Conservation (phyloP, 2,329 filamentous ascomycete genomes). For the Cryphonectria nitschkei region DNA sequence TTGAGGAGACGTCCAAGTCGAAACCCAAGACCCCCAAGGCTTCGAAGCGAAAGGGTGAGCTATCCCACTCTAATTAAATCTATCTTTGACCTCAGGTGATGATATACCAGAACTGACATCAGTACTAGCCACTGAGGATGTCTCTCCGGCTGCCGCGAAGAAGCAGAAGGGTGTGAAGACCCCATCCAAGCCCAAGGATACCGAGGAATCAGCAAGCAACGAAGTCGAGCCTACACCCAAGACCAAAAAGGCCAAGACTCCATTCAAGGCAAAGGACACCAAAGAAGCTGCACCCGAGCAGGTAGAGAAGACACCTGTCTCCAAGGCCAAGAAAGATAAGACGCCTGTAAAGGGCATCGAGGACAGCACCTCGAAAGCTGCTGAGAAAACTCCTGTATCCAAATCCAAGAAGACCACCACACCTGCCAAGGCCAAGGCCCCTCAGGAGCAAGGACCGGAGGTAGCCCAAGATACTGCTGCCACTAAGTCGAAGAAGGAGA, state of each 20-base stretch:
- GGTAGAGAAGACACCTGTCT: constrained; percentile 14
- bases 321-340: constrained; percentile 23
- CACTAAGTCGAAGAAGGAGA: constrained; percentile 26
- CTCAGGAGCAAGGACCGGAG: constrained; percentile 1
- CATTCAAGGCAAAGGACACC: constrained; percentile 17
- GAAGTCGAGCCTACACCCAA: constrained; percentile 10
- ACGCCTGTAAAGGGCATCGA: constrained; percentile 10
- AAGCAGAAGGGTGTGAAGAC: constrained; percentile 28
- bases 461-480: constrained; percentile 14
- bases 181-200: constrained; percentile 16
- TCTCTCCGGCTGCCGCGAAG: constrained; percentile 24
- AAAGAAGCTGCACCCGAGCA: constrained; percentile 8
- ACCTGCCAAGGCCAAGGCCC: constrained; percentile 18
- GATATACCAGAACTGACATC: background rate
- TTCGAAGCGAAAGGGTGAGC: constrained; percentile 29
- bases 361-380: background rate
- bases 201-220: constrained; percentile 11
- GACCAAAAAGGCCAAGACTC: constrained; percentile 25
- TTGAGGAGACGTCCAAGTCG: constrained; percentile 26
- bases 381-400: constrained; percentile 5
- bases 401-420: constrained; percentile 24
- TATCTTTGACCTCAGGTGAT: background rate
- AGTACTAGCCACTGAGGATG: constrained; percentile 25
- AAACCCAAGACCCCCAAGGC: constrained; percentile 27
- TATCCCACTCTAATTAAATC: background rate